Evolutionary conservation across 2,329 filamentous ascomycete genomes (phyloP).

Genomic region (Aspergillus udagawae): DNA sequence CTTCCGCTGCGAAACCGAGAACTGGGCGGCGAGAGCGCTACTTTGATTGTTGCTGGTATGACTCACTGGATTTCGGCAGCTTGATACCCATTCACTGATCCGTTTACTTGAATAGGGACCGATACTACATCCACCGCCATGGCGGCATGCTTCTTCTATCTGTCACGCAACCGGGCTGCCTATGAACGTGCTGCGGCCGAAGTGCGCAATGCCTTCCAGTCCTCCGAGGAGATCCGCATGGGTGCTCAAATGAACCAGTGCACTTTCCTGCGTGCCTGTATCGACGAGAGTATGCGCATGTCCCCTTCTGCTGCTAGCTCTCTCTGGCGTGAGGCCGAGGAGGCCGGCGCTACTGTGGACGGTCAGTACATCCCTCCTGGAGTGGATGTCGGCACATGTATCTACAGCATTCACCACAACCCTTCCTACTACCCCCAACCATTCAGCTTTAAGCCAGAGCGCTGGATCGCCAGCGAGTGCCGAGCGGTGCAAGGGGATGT

Average conservation of each 20-base stretch:
- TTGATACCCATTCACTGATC: not conserved
- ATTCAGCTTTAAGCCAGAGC: constrained; percentile 26
- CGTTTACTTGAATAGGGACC: constrained; percentile 17
- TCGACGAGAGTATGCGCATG: constrained; percentile 35
- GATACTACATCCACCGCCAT: constrained; percentile 42
- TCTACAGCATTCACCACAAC: constrained; percentile 31
- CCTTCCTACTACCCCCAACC: constrained; percentile 27
- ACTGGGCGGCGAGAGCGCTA: constrained; percentile 47
- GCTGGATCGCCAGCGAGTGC: constrained; percentile 24
- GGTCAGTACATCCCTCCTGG: constrained; percentile 25
- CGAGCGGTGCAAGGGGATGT: constrained; percentile 8
- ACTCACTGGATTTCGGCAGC: not conserved
- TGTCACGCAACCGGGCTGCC: constrained; percentile 29
- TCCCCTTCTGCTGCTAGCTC: constrained; percentile 22
- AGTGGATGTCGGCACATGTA: constrained; percentile 22
- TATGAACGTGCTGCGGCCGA: constrained; percentile 29
- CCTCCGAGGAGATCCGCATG: constrained; percentile 32
- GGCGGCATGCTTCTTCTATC: constrained; percentile 38
- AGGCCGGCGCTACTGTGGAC: constrained; percentile 26
- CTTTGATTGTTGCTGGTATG: constrained; percentile 46
- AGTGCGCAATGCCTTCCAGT: constrained; percentile 31
- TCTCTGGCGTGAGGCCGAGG: constrained; percentile 25
- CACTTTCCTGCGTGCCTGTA: constrained; percentile 39
- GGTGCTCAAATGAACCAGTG: constrained; percentile 30
- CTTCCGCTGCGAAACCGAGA: constrained; percentile 47